Conservation (phyloP, 1,284 basidiomycete genomes). For the Heterobasidion irregulare region DNA sequence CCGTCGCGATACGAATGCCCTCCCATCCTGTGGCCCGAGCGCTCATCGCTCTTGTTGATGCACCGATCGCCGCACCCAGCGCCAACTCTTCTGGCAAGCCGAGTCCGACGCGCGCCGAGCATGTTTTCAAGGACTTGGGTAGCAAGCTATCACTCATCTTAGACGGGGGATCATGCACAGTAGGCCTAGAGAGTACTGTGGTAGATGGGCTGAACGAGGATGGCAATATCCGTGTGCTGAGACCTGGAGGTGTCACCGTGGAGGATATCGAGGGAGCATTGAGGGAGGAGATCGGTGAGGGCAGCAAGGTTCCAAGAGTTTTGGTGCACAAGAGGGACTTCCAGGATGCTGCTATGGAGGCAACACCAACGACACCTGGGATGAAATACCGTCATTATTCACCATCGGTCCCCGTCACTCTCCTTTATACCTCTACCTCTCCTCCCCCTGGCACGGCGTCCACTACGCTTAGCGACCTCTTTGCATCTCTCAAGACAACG, state of each 20-base stretch:
- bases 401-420: constrained; percentile 75
- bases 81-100: constrained; percentile 95
- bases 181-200: constrained; percentile 95
- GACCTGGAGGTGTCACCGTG: constrained; percentile 90
- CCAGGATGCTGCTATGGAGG: constrained; percentile 53
- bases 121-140: constrained; percentile 77
- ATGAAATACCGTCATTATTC: constrained; percentile 99
- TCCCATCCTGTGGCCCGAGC: constrained; percentile 89
- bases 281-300: constrained; percentile 28
- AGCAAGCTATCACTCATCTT: constrained; percentile 75
- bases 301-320: constrained; percentile 38
- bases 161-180: constrained; percentile 87
- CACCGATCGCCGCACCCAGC: constrained; percentile 90
- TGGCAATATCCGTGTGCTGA: constrained; percentile 73
- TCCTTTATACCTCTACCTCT: constrained; percentile 52
- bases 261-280: constrained; percentile 75
- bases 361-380: constrained; percentile 91
- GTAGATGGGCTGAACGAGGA: constrained; percentile 76
- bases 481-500: constrained; percentile 28
- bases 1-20: constrained; percentile 92
- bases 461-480: constrained; percentile 26
- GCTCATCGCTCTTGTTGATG: constrained; percentile 68
- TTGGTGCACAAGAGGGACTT: constrained; percentile 75
- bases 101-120: constrained; percentile 86
- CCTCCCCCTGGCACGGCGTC: constrained; percentile 19